Base-by-base conservation (phyloP, 2,329 filamentous ascomycete species). In the Colletotrichum neosansevieriae region DNA sequence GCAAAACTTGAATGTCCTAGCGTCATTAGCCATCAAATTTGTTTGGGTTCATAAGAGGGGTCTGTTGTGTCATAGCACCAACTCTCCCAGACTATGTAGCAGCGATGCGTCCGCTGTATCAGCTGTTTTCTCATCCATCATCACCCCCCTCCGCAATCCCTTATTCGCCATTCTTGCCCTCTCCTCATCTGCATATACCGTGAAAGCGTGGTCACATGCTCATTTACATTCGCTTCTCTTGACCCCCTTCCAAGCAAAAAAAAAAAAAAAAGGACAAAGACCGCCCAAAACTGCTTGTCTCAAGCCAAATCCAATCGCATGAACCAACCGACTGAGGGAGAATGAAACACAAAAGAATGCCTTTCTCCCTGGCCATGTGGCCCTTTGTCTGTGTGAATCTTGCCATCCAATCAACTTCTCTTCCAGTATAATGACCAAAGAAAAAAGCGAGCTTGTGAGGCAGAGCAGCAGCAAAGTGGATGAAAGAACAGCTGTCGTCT, bases 1-100 rank as follows among this genome's bases (percentile, higher is more conserved):
- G n/a, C 17, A 13, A 58, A 36, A 54, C 19, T 19, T 56, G 29
- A 58, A 24, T 56, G n/a, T 69, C 56, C 32, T 67, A 64, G 24
- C 59, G 49, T 69, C 66, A 69, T 69, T 69, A 69, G 63, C 54
- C 66, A 49, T 69, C 47, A 63, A 56, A 60, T 58, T 63, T 66
- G 53, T 69, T 60, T 51, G 65, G 56, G 38, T 60, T 69, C 66
- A n/a, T 69, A 60, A 60, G 61, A 53, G 62, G 59, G 54, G 49
- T 59, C 62, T 29, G 54, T 65, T 47, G 56, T 60, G 66, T 60
- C 66, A 44, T 63, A 21, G 34, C 62, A 59, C 42, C 47, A 66
- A 58, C 44, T 21, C 34, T 49, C 49, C 42, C 47, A 58, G 58
- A 70, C 56, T 56, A 68, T 61, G 49, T 44, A 57, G 50, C 54